Evolutionary conservation across 345 rosid species (phyloP).

Genomic region (Gossypium bickii): DNA sequence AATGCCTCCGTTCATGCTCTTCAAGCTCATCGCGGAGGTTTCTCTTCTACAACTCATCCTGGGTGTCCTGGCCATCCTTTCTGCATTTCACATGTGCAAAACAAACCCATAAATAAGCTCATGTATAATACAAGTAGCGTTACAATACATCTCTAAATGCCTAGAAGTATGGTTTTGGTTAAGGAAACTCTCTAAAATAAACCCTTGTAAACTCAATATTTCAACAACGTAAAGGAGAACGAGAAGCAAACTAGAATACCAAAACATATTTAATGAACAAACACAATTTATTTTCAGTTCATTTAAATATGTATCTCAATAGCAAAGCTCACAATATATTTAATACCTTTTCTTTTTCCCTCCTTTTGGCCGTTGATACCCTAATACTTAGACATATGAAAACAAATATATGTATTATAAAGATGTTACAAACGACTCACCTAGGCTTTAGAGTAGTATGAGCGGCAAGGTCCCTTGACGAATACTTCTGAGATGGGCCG

Average conservation of each 20-base stretch:
- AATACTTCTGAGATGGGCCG: constrained; percentile 97
- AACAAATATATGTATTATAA: neutral
- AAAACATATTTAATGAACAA: neutral
- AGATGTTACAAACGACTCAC: constrained; percentile 23
- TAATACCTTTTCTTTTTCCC: neutral
- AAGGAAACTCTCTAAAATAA: neutral
- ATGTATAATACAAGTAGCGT: neutral
- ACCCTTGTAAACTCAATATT: neutral
- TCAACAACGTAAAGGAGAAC: neutral
- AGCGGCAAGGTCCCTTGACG: constrained; percentile 89
- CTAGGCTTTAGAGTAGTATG: constrained; percentile 88
- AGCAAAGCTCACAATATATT: neutral
- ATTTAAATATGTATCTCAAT: neutral
- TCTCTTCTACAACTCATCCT: constrained; percentile 78
- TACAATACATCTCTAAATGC: neutral
- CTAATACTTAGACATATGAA: neutral
- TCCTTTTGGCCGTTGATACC: neutral
- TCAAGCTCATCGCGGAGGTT: constrained; percentile 83
- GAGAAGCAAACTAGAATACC: neutral
- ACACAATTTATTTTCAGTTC: neutral
- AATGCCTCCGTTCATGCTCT: constrained; percentile 87
- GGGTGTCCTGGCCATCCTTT: constrained; percentile 90
- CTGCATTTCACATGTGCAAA: constrained; percentile 32
- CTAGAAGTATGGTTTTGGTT: neutral
- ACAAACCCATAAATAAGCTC: constrained; percentile 7